Evolutionary conservation across 331 rosid genomes (phyloP).

Genomic region (Malus hybrid): DNA sequence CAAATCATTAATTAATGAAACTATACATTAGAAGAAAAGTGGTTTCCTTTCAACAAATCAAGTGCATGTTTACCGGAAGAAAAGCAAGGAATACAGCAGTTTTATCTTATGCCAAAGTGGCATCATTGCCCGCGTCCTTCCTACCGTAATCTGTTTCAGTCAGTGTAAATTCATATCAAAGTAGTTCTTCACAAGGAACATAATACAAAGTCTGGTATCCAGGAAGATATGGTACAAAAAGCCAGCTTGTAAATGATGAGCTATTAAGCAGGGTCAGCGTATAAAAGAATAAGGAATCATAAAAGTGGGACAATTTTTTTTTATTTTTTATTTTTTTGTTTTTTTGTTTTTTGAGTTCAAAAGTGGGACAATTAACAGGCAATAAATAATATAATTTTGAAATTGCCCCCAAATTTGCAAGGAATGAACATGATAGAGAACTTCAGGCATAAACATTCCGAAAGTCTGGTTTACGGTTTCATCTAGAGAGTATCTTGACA

Average conservation of each 20-base stretch:
- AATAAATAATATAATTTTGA: background rate
- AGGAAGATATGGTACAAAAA: background rate
- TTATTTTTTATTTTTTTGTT: too few species aligned
- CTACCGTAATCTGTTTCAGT: constrained; percentile 59
- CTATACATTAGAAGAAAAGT: background rate
- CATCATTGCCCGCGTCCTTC: constrained; percentile 94
- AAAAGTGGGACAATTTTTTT: background rate
- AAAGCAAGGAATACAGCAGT: constrained; percentile 54
- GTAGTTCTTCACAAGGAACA: background rate
- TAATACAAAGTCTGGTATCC: background rate
- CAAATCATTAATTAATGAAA: constrained; percentile 10
- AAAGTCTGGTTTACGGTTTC: background rate
- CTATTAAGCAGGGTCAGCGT: background rate
- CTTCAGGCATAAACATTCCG: background rate
- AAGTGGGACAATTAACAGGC: background rate
- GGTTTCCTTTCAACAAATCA: background rate
- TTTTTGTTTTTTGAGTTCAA: too few species aligned
- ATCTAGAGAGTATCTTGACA: background rate
- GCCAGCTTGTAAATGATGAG: background rate
- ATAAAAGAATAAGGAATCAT: background rate
- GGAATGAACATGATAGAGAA: background rate
- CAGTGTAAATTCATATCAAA: constrained; percentile 19
- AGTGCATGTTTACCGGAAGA: constrained; percentile 45
- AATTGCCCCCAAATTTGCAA: background rate
- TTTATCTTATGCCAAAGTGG: constrained; percentile 88